Evolutionary conservation across 2,329 filamentous ascomycete genomes (phyloP), one percentile per base, ranked within the genome.

Genomic region (Magnaporthales sp.): DNA sequence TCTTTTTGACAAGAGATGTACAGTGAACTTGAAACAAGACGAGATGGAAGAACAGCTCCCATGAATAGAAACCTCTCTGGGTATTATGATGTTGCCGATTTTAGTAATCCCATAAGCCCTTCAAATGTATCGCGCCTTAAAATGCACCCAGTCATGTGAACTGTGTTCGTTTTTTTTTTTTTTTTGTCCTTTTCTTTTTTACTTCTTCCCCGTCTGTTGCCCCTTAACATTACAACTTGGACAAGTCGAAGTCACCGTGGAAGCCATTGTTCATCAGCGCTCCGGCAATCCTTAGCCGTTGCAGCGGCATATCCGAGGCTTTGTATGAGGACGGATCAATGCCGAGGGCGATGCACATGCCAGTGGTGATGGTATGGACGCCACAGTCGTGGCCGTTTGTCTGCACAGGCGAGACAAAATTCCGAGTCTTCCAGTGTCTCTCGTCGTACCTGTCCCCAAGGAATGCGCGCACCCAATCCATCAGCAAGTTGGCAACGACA

Each of bases 351-450:
- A 87, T 72, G 66, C 87, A 90, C 63, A 92, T 83, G 19, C 85
- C 88, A 72, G 93, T 94, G 22, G 90, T 85, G 70, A 91, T 86
- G 15, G 89, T 86, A 74, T 92, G 91, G 3, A 92, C 85, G n/a
- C 91, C 91, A 70, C 91, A 93, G 74, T 93, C 91, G 72, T 84
- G 86, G 1, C 83, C 83, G 72, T 93, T 93, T 29, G 77, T 80
- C 74, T 93, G 91, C 2, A 69, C 71, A 0, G 85, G 82, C 46
- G 84, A 85, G 19, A 76, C 75, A 61, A 83, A 80, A n/a, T 77
- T 74, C 8, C 84, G 77, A 1, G 80, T 77, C 27, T 75, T 79
- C 91, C 91, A 93, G 51, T 65, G 10, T 56, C 91, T 87, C 1
- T 77, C 76, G 15, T 81, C 73, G 71, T 84, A 92, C 6, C 77